A percentile compares a stretch with the other conserved stretches of the same genome.
phyloP scores from a whole-genome alignment of 2,329 filamentous ascomycete species.

The Fusarium fujikuroi region DNA sequence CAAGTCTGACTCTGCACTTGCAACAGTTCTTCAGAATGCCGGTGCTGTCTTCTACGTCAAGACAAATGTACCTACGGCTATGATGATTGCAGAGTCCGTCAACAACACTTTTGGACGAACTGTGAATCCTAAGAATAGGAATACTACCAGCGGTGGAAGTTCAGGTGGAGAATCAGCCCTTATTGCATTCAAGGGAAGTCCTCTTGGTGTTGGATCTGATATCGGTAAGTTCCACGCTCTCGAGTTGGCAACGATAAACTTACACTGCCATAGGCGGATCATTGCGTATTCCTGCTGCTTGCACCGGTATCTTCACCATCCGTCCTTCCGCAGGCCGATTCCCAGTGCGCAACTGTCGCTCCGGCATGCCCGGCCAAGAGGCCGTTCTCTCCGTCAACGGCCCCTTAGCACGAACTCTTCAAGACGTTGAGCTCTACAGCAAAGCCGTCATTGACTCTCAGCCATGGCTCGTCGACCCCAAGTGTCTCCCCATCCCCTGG shows the following conservation, averaged over 20 bases:
- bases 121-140: constrained; percentile 68
- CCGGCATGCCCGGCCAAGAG: constrained; percentile 72
- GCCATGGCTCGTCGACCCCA: constrained; percentile 68
- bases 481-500: constrained; percentile 70
- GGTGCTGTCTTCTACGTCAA: constrained; percentile 68
- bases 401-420: constrained; percentile 66
- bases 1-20: constrained; percentile 53
- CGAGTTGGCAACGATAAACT: fast-evolving
- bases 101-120: constrained; percentile 74
- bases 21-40: constrained; percentile 54
- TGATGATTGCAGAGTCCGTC: constrained; percentile 75
- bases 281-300: constrained; percentile 64
- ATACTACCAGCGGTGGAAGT: constrained; percentile 70
- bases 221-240: constrained; percentile 53
- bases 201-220: constrained; percentile 72
- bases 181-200: constrained; percentile 66
- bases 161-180: constrained; percentile 75
- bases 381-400: constrained; percentile 72
- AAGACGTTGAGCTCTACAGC: constrained; percentile 66
- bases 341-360: constrained; percentile 63
- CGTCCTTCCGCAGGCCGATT: constrained; percentile 69
- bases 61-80: constrained; percentile 69
- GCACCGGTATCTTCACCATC: constrained; percentile 67
- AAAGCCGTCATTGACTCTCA: constrained; percentile 60
- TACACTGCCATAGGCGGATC: constrained; percentile 55